These are phyloP conservation scores for Thuidium tamariscinum DNA, from an alignment of 225 moss, liverwort and hornwort species.

Conservation along the genomic window DNA sequence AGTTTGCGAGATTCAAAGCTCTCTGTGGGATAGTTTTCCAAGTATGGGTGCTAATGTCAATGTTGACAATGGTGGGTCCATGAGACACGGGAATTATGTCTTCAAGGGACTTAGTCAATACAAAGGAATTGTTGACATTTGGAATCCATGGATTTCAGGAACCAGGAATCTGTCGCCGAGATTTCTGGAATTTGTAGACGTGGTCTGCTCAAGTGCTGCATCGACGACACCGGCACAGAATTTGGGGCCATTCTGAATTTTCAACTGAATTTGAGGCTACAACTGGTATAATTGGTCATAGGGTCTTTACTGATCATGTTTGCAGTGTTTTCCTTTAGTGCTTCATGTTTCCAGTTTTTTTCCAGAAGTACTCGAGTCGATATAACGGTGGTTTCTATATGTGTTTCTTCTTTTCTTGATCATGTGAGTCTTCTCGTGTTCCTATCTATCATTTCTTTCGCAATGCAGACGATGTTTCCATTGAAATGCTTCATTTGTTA, in stretches of 20 bases:
- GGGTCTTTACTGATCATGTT: not conserved
- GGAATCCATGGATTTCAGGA: not conserved
- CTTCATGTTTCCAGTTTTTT: not conserved
- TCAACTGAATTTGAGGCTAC: too few relatives aligned
- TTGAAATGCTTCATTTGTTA: not conserved
- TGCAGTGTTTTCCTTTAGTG: not conserved
- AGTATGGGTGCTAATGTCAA: not conserved
- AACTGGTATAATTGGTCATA: not conserved
- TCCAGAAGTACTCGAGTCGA: not conserved
- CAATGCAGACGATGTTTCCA: not conserved
- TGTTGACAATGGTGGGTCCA: too few relatives aligned
- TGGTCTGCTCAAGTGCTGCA: not conserved
- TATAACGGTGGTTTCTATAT: not conserved
- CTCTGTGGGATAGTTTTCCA: not conserved
- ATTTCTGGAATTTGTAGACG: not conserved
- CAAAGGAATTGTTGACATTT: not conserved
- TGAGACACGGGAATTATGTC: not conserved
- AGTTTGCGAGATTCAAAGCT: not conserved
- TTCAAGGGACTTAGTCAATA: not conserved
- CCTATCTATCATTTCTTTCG: not conserved
- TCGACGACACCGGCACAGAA: not conserved
- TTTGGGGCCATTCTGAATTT: not conserved
- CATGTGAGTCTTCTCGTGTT: not conserved
- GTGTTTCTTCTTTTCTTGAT: not conserved
- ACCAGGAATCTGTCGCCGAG: not conserved